Percentiles rank a stretch among this genome's conserved stretches.
These are phyloP conservation scores for Aspergillus bombycis DNA, from an alignment of 2,329 filamentous ascomycete genomes.

Conservation along the genomic window DNA sequence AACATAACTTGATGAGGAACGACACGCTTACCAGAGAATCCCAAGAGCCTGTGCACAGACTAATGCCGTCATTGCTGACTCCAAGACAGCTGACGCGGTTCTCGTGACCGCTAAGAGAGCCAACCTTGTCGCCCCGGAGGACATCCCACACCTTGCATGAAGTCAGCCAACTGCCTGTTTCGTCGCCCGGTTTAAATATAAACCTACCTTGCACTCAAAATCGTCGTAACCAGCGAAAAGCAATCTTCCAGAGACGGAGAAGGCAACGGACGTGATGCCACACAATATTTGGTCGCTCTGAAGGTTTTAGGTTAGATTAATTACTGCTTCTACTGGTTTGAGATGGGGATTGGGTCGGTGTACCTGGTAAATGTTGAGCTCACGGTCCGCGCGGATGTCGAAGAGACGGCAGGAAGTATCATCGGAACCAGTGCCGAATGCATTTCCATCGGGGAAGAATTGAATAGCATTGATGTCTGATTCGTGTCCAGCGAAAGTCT, in stretches of 20 bases:
- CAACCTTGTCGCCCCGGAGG: constrained; percentile 93
- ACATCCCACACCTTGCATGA: constrained; percentile 87
- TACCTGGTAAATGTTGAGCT: constrained; percentile 70
- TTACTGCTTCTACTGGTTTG: not conserved
- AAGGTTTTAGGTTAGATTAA: not conserved
- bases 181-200: not conserved
- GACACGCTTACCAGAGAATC: constrained; percentile 83
- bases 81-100: constrained; percentile 98
- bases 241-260: constrained; percentile 92
- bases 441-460: constrained; percentile 98
- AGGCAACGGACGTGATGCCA: constrained; percentile 96
- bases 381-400: constrained; percentile 92
- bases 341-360: constrained; percentile 28
- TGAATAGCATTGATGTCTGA: constrained; percentile 99
- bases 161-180: constrained; percentile 22
- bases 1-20: not conserved
- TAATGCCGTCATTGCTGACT: constrained; percentile 98
- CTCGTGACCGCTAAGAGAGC: constrained; percentile 94
- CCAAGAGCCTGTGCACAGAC: constrained; percentile 98
- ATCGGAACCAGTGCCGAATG: constrained; percentile 96
- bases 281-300: constrained; percentile 97
- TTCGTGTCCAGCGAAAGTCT: constrained; percentile 97
- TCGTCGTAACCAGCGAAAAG: constrained; percentile 98
- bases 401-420: constrained; percentile 97
- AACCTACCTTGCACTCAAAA: constrained; percentile 96